These are phyloP conservation scores for Cystobasidium sp. DNA, from an alignment of 1,284 basidiomycete genomes.

Conservation along the genomic window DNA sequence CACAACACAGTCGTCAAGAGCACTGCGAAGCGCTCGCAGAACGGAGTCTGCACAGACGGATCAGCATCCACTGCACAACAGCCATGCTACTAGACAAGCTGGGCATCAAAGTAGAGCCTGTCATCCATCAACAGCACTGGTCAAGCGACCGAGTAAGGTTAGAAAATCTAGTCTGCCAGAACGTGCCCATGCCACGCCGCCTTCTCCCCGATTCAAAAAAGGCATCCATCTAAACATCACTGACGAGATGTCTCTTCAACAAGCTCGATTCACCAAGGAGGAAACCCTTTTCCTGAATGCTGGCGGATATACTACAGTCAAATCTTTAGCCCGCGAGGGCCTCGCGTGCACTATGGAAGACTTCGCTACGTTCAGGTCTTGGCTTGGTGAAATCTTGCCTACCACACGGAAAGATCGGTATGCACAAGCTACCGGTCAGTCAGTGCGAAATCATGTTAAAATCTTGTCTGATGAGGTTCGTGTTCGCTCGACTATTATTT, in stretches of 20 bases:
- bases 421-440: not conserved
- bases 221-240: not conserved
- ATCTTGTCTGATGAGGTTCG: constrained; percentile 9
- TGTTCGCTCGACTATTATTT: constrained; percentile 25
- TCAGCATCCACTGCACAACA: not conserved
- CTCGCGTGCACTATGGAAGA: constrained; percentile 17
- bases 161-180: too few relatives aligned
- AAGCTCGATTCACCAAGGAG: constrained; percentile 13
- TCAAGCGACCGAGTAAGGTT: too few relatives aligned
- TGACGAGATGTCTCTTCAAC: constrained; percentile 10
- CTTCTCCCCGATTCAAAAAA: not conserved
- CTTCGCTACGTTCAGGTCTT: constrained; percentile 7
- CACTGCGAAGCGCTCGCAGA: constrained; percentile 3
- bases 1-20: not conserved
- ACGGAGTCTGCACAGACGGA: not conserved
- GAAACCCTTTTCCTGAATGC: not conserved
- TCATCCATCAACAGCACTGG: not conserved
- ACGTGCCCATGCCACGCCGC: not conserved
- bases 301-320: constrained; percentile 23
- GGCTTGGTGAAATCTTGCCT: not conserved
- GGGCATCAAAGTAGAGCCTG: not conserved
- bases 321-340: constrained; percentile 14
- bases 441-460: not conserved
- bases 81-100: not conserved
- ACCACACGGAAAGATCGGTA: not conserved